Evolutionary conservation across 306 rosid species (phyloP), one percentile per base, ranked within the genome.

Genomic region (Carpinus fangiana): DNA sequence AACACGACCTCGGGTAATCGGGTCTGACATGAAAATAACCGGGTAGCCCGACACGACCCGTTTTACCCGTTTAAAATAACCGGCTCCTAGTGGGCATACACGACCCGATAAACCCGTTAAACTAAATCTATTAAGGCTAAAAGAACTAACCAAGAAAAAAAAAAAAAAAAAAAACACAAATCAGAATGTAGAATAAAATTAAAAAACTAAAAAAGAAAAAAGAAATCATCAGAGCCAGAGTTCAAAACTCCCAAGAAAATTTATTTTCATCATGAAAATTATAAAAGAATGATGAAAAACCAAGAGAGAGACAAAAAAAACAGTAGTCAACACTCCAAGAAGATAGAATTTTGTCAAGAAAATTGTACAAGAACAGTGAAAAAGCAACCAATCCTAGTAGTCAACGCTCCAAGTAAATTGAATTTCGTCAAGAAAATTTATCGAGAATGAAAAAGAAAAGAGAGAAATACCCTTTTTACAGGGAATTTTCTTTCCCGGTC

Each of bases 401-500:
- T 38, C 20, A 68, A 54, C 54, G 55, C 45, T 13, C 11, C 31
- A 10, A 72, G 28, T n/a, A 41, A 74, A 57, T 55, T 26, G 36
- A 59, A 59, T 59, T 59, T 59, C 34, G 16, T n/a, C 26, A 11
- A 23, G 13, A 38, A 57, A 54, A 48, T 4, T 56, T 0, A 21
- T 2, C 10, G 20, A 26, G 7, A 50, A 31, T n/a, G 36, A 34
- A 12, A 61, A 2, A 1, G 21, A 18, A n/a, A 5, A 55, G n/a
- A 18, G 57, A 54, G 20, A 57, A 2, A 76, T 80, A 92, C 97
- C 90, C 82, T 88, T 75, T 87, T 80, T 61, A 73, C 68, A 16
- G 72, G 34, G 31, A 43, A 8, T 69, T 78, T 88, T 57, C 69
- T 79, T 36, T 41, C 81, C 56, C 26, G 11, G 48, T 38, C 9